Conservation (phyloP, 306 rosid species). For the Acacia melanoxylon region DNA sequence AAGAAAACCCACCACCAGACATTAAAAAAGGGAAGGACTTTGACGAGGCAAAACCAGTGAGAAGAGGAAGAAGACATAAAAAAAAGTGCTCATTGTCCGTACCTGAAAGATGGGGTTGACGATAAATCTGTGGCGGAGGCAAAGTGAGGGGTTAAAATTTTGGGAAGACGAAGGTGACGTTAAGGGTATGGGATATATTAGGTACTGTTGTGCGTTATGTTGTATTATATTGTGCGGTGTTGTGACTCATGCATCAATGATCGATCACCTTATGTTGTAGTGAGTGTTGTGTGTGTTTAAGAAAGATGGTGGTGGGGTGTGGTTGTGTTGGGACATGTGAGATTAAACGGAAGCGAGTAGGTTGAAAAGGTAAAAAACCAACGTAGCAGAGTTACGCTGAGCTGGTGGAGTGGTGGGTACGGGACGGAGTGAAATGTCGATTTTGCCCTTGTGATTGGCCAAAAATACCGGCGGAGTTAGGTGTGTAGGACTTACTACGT, state of each 20-base stretch:
- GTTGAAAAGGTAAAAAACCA: not conserved
- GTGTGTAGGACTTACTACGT: not conserved
- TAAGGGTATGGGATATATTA: not conserved
- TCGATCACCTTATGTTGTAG: conserved; percentile 58
- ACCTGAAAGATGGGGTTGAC: conserved; percentile 55
- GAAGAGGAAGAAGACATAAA: conserved; percentile 12
- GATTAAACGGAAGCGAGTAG: not conserved
- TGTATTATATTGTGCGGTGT: not conserved
- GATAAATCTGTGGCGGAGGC: conserved; percentile 28
- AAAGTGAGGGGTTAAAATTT: conserved; percentile 32
- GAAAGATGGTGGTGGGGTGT: conserved; percentile 20
- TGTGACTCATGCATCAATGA: conserved; percentile 70
- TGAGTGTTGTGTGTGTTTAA: not conserved
- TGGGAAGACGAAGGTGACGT: conserved; percentile 28
- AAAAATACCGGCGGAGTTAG: not conserved
- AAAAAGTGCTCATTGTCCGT: conserved; percentile 36
- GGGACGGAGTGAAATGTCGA: not conserved
- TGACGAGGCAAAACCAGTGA: not conserved
- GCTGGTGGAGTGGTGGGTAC: not conserved
- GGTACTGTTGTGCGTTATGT: not conserved
- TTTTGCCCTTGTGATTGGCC: not conserved
- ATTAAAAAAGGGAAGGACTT: not conserved
- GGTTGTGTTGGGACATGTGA: not conserved
- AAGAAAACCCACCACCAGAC: conserved; percentile 35
- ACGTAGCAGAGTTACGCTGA: not conserved